These are phyloP conservation scores for Globisporangium cederbergense DNA, from an alignment of 352 stramenopile genomes.

Conservation along the genomic window DNA sequence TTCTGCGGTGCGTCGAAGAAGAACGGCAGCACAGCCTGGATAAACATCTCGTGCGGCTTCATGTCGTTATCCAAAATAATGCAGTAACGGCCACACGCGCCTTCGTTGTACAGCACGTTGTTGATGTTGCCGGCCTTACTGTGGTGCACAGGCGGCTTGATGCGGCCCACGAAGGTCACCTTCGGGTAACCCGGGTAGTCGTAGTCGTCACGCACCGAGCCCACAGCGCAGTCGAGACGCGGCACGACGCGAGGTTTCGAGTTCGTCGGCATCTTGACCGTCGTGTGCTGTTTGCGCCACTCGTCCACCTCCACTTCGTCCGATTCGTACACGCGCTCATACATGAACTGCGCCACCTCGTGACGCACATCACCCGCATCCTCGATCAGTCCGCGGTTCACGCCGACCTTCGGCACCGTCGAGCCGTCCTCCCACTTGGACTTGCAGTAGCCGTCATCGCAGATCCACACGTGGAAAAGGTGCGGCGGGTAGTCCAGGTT, in stretches of 20 bases:
- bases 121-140: conserved; percentile 82
- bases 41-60: conserved; percentile 77
- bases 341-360: conserved; percentile 77
- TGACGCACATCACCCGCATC: conserved; percentile 67
- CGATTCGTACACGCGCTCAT: conserved; percentile 61
- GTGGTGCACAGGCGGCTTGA: conserved; percentile 72
- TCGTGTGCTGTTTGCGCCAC: conserved; percentile 70
- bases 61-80: conserved; percentile 85
- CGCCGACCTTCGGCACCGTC: conserved; percentile 45
- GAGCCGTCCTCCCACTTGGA: conserved; percentile 56
- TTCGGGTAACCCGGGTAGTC: conserved; percentile 57
- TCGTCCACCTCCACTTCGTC: conserved; percentile 71
- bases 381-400: conserved; percentile 70
- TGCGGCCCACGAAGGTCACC: conserved; percentile 59
- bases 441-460: conserved; percentile 74
- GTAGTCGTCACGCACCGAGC: conserved; percentile 70
- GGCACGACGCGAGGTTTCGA: conserved; percentile 43
- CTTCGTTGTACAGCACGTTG: conserved; percentile 81
- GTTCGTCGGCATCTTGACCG: conserved; percentile 58
- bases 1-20: conserved; percentile 68
- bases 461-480: conserved; percentile 71
- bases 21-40: conserved; percentile 64
- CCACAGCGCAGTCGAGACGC: conserved; percentile 54
- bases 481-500: conserved; percentile 72
- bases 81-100: conserved; percentile 57